Base-by-base conservation (phyloP, 2,329 filamentous ascomycete genomes). In the Trichoderma polysporum region DNA sequence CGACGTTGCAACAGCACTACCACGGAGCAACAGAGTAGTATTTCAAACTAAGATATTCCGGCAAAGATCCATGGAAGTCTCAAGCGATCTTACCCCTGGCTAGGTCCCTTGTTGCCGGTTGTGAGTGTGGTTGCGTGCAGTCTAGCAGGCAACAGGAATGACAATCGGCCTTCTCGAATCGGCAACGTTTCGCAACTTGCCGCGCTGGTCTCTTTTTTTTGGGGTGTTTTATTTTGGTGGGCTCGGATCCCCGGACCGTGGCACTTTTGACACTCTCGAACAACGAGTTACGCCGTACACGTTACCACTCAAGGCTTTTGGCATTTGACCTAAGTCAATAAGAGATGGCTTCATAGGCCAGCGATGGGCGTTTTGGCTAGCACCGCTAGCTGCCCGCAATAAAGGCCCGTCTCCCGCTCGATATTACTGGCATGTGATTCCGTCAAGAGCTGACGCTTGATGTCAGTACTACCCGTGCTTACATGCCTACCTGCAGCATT, bases 51-150 rank as follows among this genome's bases (percentile, higher is more conserved):
- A 45, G 49, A 41, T 2, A 22, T 53, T 62, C 59, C 49, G 39
- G 59, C 49, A 53, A 41, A 41, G 61, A 65, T 65, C 50, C 52
- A 49, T 57, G 39, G 39, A 57, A 62, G n/a, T 33, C 49, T 12
- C 35, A 53, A 45, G 49, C 59, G 49, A 62, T 62, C 47, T 58
- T 37, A 19, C 22, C 54, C 63, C 33, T 41, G 53, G 22, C 53
- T 53, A 66, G 54, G 54, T 52, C 45, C 54, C 63, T 60, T 52
- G 47, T 49, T 53, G 54, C 56, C 47, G 41, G 63, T 59, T 19
- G 45, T 39, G 25, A 66, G 63, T 60, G 63, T 58, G 63, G 53
- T 53, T 66, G 63, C 63, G 63, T 60, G 63, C 56, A 66, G 59
- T 33, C 27, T 45, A 66, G 52, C 53, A 41, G 63, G 49, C 60